Base-by-base conservation (phyloP, 164 flowering plant species). In the Tetracentron sinense region DNA sequence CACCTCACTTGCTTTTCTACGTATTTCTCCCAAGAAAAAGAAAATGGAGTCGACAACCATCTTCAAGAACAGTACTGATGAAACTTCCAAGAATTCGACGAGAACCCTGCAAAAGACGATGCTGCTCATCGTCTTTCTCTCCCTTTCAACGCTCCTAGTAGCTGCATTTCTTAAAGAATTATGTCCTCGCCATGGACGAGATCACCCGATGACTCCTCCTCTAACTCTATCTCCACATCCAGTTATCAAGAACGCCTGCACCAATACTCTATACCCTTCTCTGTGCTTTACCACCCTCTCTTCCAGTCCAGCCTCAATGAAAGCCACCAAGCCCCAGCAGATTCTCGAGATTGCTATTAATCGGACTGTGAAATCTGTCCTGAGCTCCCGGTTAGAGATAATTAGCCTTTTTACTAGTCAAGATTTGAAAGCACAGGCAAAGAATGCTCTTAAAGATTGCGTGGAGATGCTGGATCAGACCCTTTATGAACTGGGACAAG, bases 381-480 rank as follows among this genome's bases (percentile, higher is more conserved):
- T 16, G 27, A 42, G 4, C 4, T 52, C 76, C 5, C 47, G 17
- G 3, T 27, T 28, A 4, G 23, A 56, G 5, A 63, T 78, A 46
- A 16, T 7, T 3, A 42, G 17, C 38, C 64, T 62, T 25, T 63
- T 64, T 23, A 16, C 20, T 3, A 8, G 16, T 4, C 80, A 60
- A 71, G 67, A 72, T 21, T 62, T 72, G 69, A 78, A 30, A 59
- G 26, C 54, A 7, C 78, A 69, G 28, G 76, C 73, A 47, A 61
- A 52, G 71, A 75, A 67, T 48, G 80, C 81, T 20, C 54, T 77
- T 6, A 31, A 53, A 15, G 86, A 82, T 54, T 82, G 83, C 60
- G 6, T 74, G 55, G 83, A 82, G 47, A 65, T 79, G 83, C 54
- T 73, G 35, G 77, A 82, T 42, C 78, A 77, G 52, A 77, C 83